Conservation (phyloP, 2,329 filamentous ascomycete genomes). For the Aspergillus texensis region DNA sequence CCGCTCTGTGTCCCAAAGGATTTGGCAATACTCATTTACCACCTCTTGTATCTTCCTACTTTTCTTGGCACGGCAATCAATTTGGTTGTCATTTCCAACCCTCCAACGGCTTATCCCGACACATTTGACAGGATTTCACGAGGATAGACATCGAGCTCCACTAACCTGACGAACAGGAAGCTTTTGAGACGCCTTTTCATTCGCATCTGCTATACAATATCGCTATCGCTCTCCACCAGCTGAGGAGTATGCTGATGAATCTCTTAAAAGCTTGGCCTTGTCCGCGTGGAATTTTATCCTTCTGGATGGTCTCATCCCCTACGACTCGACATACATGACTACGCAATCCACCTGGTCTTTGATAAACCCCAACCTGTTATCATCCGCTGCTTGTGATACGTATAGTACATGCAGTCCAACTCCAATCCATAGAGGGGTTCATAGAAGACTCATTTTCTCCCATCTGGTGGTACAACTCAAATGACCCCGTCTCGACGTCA, state of each 20-base stretch:
- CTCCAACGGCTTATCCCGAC: slow-evolving; percentile 8
- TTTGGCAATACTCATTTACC: not conserved
- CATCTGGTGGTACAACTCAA: slow-evolving; percentile 4
- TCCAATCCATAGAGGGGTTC: not conserved
- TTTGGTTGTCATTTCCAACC: not conserved
- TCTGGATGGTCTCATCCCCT: slow-evolving; percentile 1
- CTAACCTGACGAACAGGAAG: not conserved
- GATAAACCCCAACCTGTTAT: slow-evolving; percentile 6
- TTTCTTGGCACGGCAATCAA: not conserved
- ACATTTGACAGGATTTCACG: not conserved
- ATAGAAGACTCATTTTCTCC: not conserved
- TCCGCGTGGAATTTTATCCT: slow-evolving; percentile 15
- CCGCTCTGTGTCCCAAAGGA: slow-evolving; percentile 5
- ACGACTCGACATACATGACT: slow-evolving; percentile 7
- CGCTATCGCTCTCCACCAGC: slow-evolving; percentile 13
- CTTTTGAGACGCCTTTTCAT: not conserved
- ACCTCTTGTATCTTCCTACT: not conserved
- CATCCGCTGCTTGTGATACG: slow-evolving; percentile 7
- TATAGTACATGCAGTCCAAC: not conserved
- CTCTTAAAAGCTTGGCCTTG: slow-evolving; percentile 18
- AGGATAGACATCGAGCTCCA: not conserved
- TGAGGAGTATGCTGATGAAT: slow-evolving; percentile 20
- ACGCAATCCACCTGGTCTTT: slow-evolving; percentile 12
- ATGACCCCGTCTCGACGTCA: slow-evolving; percentile 12
- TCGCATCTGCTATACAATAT: not conserved